Conservation (phyloP, 331 rosid species). For the Rhamnella rubrinervis region DNA sequence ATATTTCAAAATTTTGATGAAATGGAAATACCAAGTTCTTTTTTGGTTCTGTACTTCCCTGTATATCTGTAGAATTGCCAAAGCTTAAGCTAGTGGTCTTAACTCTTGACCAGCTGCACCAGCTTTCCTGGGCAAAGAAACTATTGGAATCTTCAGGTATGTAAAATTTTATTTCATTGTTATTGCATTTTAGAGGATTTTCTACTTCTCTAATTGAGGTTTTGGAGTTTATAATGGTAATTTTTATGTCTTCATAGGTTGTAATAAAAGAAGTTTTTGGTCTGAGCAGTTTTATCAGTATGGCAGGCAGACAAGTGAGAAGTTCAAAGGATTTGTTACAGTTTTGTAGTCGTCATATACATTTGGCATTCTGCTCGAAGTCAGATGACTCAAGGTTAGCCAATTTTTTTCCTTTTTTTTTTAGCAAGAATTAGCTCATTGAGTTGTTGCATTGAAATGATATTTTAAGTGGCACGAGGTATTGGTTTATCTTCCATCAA, state of each 20-base stretch:
- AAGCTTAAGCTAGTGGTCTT: conserved; percentile 1
- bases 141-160: conserved; percentile 26
- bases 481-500: background rate
- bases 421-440: conserved; percentile 6
- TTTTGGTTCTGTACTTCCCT: conserved; percentile 14
- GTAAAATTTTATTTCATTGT: conserved; percentile 1
- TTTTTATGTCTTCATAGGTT: conserved; percentile 27
- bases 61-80: background rate
- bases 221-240: conserved; percentile 4
- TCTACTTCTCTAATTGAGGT: conserved; percentile 7
- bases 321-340: conserved; percentile 10
- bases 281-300: background rate
- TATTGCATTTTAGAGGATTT: conserved; percentile 11
- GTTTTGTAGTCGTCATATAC: background rate
- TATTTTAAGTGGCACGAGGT: conserved; percentile 4
- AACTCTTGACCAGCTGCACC: conserved; percentile 15
- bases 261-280: conserved; percentile 7
- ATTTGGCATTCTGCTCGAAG: conserved; percentile 12
- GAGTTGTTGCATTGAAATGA: background rate
- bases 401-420: background rate
- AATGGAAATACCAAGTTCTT: conserved; percentile 32
- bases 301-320: conserved; percentile 10
- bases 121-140: conserved; percentile 17
- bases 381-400: conserved; percentile 16
- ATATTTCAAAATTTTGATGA: conserved; percentile 34